phyloP scores from a whole-genome alignment of 192 early-diverging fungal species.

The Backusella tuberculispora region DNA sequence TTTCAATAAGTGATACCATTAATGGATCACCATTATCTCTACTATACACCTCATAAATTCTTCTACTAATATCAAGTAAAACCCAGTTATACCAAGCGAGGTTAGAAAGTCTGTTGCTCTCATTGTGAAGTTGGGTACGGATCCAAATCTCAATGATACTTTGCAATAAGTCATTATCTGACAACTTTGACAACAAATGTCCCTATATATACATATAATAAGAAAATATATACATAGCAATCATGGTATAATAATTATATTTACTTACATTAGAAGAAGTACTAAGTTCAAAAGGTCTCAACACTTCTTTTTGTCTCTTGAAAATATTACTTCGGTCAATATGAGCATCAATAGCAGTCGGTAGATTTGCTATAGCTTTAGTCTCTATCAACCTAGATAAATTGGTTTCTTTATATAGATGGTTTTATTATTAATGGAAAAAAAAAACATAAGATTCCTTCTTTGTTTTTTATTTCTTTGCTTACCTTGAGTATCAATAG shows the following conservation, averaged over 20 bases:
- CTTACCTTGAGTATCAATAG: background rate
- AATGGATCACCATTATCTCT: background rate
- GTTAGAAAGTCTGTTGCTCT: background rate
- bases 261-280: slow-evolving; percentile 3
- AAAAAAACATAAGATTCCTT: background rate
- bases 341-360: slow-evolving; percentile 5
- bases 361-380: background rate
- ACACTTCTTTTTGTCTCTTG: background rate
- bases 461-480: background rate
- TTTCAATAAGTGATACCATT: background rate
- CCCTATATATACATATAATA: background rate
- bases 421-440: background rate
- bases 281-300: background rate
- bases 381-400: background rate
- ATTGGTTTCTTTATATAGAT: background rate
- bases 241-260: background rate
- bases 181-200: background rate
- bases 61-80: background rate
- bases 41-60: background rate
- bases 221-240: background rate
- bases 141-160: slow-evolving; percentile 15
- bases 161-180: background rate
- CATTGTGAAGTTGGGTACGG: background rate
- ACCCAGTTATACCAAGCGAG: slow-evolving; percentile 19
- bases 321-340: background rate